Evolutionary conservation across 768 basidiomycete species (phyloP), one percentile per base, ranked within the genome.

Genomic region (Suillus cothurnatus): DNA sequence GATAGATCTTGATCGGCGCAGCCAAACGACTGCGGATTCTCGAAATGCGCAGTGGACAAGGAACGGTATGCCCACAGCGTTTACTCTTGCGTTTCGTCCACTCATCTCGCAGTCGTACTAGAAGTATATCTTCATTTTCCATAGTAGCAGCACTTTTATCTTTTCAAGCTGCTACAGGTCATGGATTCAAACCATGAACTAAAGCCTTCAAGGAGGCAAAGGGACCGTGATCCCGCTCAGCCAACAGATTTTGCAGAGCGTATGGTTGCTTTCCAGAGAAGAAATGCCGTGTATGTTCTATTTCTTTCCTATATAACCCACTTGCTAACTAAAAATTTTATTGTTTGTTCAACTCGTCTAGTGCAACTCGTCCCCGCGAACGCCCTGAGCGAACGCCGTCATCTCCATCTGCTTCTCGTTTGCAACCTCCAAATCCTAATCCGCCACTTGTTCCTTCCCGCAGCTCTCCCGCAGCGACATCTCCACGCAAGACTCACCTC

Each of bases 251-350:
- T 88, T 26, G 84, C 81, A n/a, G 87, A 91, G 71, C 84, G 82
- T 67, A 82, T 94, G 53, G 81, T 89, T 61, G 88, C 89, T 15
- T 78, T 90, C 5, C 87, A 90, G 73, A 83, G 93, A 23, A 86
- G 81, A 68, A 86, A 81, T 41, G 88, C 90, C 63, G 81, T 79
- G 86, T 88, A 64, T 61, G 84, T 82, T 4, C 32, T 59, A 36
- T 26, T 72, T 55, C 39, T 28, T 52, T 50, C 0, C 4, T 49
- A 34, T 7, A 61, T 23, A 39, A 11, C 28, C n/a, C 43, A 31
- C 14, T 31, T 2, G 49, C 49, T 23, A 62, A n/a, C n/a, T n/a
- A n/a, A n/a, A n/a, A 31, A 15, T 65, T 66, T 61, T 53, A 28
- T 52, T 4, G 4, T 52, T 66, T 67, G 65, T 62, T 52, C 67